Base-by-base conservation (phyloP, 2,329 filamentous ascomycete genomes). In the Phyllachora maydis region DNA sequence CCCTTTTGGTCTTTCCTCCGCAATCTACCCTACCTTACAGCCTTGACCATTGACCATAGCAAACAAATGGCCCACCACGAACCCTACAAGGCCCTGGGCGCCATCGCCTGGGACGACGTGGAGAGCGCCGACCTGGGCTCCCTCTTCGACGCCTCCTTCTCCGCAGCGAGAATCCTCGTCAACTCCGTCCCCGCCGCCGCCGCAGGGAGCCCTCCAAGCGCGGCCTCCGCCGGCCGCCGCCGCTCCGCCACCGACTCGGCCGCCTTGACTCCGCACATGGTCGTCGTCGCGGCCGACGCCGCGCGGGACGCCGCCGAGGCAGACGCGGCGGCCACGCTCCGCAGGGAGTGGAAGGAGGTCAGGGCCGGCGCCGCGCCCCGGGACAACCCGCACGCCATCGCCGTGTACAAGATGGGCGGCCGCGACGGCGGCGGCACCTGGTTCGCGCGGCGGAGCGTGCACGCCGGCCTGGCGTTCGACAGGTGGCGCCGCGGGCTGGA, bases 361-460 rank as follows among this genome's bases (percentile, higher is more conserved):
- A 85, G 81, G 46, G 48, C 79, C 26, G 66, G 60, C 19, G 48
- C 79, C 26, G 66, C 60, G 19, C 47, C 63, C 3, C 69, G 60
- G 34, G 72, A 83, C 11, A 88, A 90, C 38, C 76, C 79, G 1
- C 54, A 79, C 6, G 68, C 61, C 1, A 70, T 93, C 30, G 60
- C 57, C 26, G 68, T 93, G 13, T 92, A 76, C 51, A 91, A 90
- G 44, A 59, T 88, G 29, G 52, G 59, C 0, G 66, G 73, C 3
- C 73, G 77, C 36, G 85, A 95, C 45, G 70, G 79, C 18, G 72
- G 72, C 32, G 85, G 83, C 3, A 60, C 76, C 6, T 95, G 85
- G 85, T 95, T 93, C 46, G 79, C 79, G 13, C 56, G 85, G 26
- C 58, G 75, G 23, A 91, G 81, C 41, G 57, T 91, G 11, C 82